Evolutionary conservation across 768 basidiomycete genomes (phyloP).

Genomic region (Leccinum variicolor): DNA sequence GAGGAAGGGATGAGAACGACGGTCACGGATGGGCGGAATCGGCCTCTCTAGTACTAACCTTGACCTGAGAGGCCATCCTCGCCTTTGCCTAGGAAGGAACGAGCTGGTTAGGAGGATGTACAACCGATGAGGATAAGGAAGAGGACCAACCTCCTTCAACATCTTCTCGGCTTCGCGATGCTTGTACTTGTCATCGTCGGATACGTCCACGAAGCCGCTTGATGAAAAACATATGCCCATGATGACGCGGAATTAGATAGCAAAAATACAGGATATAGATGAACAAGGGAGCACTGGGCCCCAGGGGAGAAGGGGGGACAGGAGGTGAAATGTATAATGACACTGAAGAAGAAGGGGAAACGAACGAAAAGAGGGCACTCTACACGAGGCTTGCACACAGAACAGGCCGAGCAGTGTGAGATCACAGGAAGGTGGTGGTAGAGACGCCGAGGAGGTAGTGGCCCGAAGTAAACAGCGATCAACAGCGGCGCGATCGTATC

Average conservation of each 20-base stretch:
- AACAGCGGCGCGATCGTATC: slow-evolving; percentile 15
- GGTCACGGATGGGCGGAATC: background rate
- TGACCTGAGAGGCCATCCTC: slow-evolving; percentile 69
- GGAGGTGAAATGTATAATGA: background rate
- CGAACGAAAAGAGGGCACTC: slow-evolving; percentile 1
- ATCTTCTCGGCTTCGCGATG: slow-evolving; percentile 75
- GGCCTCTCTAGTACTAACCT: slow-evolving; percentile 43
- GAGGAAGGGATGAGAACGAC: background rate
- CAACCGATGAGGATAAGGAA: background rate
- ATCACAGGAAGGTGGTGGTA: background rate
- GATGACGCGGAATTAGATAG: slow-evolving; percentile 1
- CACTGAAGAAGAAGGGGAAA: background rate
- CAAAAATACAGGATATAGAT: slow-evolving; percentile 2
- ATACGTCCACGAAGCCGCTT: slow-evolving; percentile 48
- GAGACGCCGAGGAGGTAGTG: background rate
- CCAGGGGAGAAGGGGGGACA: background rate
- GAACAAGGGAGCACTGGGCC: slow-evolving; percentile 14
- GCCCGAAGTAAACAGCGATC: slow-evolving; percentile 18
- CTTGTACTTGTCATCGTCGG: slow-evolving; percentile 63
- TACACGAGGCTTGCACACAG: slow-evolving; percentile 17
- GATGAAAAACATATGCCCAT: slow-evolving; percentile 86
- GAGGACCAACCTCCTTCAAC: slow-evolving; percentile 61
- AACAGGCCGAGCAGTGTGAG: slow-evolving; percentile 12
- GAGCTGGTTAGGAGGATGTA: background rate
- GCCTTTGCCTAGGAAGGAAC: slow-evolving; percentile 58